phyloP scores from a whole-genome alignment of 768 basidiomycete genomes.

The Pleurotus tuber-regium region DNA sequence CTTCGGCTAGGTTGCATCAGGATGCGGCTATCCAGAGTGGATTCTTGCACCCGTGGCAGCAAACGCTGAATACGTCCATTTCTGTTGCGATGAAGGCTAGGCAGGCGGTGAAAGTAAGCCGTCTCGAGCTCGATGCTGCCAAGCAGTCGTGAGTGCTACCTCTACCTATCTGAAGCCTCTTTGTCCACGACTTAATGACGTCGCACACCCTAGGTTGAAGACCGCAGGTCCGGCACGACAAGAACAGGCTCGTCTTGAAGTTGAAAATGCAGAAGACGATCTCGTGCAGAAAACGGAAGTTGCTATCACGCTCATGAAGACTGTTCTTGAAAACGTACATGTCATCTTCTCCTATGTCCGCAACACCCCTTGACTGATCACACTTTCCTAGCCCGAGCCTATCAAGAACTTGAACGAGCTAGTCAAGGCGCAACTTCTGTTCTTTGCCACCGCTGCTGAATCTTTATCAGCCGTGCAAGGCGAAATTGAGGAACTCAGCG shows the following conservation, averaged over 20 bases:
- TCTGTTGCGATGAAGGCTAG: slow-evolving; percentile 91
- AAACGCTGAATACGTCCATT: slow-evolving; percentile 80
- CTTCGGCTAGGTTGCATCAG: slow-evolving; percentile 75
- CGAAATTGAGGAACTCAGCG: slow-evolving; percentile 90
- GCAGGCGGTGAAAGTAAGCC: slow-evolving; percentile 72
- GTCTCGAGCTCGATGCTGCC: slow-evolving; percentile 88
- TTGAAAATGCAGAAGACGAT: slow-evolving; percentile 93
- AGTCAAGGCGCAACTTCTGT: slow-evolving; percentile 80
- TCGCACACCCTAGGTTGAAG: slow-evolving; percentile 81
- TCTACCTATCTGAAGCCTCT: no score
- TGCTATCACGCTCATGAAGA: slow-evolving; percentile 95
- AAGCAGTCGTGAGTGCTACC: slow-evolving; percentile 76
- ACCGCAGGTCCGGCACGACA: slow-evolving; percentile 70
- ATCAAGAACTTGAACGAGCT: slow-evolving; percentile 92
- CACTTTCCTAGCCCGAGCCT: slow-evolving; percentile 75
- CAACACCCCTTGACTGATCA: slow-evolving; percentile 2
- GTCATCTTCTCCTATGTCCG: not conserved
- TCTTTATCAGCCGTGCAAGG: slow-evolving; percentile 79
- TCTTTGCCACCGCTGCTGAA: slow-evolving; percentile 76
- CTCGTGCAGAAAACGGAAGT: slow-evolving; percentile 98
- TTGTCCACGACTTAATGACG: no score
- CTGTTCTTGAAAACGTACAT: slow-evolving; percentile 94
- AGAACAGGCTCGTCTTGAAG: slow-evolving; percentile 89
- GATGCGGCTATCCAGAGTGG: slow-evolving; percentile 64
- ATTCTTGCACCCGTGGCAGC: slow-evolving; percentile 85